Evolutionary conservation across 2,329 filamentous ascomycete genomes (phyloP).

Genomic region (Penicillium brasilianum): DNA sequence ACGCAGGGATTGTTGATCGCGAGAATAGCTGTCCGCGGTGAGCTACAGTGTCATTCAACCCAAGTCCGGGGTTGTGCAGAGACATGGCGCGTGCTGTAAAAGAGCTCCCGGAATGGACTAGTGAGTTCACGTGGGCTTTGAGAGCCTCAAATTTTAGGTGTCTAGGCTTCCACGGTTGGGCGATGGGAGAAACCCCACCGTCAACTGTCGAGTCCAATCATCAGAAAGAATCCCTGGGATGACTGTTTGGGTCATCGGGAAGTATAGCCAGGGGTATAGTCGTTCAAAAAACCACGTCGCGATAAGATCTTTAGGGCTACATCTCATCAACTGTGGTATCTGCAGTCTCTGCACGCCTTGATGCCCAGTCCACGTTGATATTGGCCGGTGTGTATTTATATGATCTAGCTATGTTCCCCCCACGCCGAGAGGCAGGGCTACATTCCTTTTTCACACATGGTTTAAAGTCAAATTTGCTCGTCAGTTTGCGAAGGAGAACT

Average conservation of each 20-base stretch:
- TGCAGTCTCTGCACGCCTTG: background rate
- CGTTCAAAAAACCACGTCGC: background rate
- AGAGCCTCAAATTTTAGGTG: conserved; percentile 18
- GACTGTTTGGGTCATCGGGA: conserved; percentile 3
- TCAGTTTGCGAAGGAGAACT: background rate
- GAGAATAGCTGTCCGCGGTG: background rate
- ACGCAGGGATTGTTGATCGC: conserved; percentile 8
- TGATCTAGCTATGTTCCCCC: background rate
- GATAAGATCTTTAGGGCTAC: background rate
- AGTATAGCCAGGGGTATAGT: background rate
- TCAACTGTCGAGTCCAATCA: background rate
- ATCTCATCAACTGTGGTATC: background rate
- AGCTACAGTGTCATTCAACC: background rate
- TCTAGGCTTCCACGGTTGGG: background rate
- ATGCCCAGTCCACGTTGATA: conserved; percentile 3
- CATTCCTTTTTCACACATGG: conserved; percentile 6
- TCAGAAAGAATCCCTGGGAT: background rate
- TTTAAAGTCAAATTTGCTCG: background rate
- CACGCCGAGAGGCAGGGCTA: background rate
- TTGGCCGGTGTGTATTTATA: background rate
- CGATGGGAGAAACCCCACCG: background rate
- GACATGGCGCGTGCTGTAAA: conserved; percentile 4
- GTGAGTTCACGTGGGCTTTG: conserved; percentile 18
- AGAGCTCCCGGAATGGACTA: conserved; percentile 21
- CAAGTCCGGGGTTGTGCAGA: background rate